These are phyloP conservation scores for Fusarium sp. DNA, from an alignment of 2,329 filamentous ascomycete genomes.

Conservation along the genomic window DNA sequence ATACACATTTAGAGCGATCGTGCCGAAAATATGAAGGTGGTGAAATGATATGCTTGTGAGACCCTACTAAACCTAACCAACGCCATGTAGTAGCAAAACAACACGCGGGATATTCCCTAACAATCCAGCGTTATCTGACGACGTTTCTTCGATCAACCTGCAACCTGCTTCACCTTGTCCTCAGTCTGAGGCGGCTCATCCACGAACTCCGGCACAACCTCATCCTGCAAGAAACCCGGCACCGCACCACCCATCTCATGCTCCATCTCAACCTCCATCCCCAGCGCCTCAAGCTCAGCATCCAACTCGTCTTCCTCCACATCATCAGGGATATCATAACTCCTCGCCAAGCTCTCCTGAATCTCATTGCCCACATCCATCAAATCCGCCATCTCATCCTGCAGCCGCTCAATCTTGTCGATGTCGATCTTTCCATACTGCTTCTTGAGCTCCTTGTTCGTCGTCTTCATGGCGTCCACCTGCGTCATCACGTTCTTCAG, in stretches of 20 bases:
- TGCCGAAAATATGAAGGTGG: conserved; percentile 3
- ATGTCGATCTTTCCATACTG: conserved; percentile 98
- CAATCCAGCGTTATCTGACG: background rate
- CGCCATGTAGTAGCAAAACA: conserved; percentile 38
- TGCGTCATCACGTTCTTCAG: conserved; percentile 99
- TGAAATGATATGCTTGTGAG: conserved; percentile 36
- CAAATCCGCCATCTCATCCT: conserved; percentile 99
- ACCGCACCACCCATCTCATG: conserved; percentile 75
- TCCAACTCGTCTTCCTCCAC: conserved; percentile 97
- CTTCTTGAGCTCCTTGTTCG: conserved; percentile 90
- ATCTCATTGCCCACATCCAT: conserved; percentile 99
- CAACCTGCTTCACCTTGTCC: conserved; percentile 87
- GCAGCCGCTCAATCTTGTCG: conserved; percentile 96
- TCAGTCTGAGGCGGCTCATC: conserved; percentile 86
- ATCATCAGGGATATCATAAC: conserved; percentile 96
- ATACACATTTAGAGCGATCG: background rate
- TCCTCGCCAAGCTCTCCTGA: conserved; percentile 90
- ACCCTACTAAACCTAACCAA: conserved; percentile 44
- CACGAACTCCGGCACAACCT: conserved; percentile 88
- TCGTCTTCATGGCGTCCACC: conserved; percentile 97
- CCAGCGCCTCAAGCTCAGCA: conserved; percentile 94
- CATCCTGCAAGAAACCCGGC: conserved; percentile 91
- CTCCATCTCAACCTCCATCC: conserved; percentile 94
- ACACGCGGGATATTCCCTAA: background rate
- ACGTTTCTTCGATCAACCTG: conserved; percentile 59